phyloP scores from a whole-genome alignment of 1,284 basidiomycete genomes.

The Takashimella tepidaria region DNA sequence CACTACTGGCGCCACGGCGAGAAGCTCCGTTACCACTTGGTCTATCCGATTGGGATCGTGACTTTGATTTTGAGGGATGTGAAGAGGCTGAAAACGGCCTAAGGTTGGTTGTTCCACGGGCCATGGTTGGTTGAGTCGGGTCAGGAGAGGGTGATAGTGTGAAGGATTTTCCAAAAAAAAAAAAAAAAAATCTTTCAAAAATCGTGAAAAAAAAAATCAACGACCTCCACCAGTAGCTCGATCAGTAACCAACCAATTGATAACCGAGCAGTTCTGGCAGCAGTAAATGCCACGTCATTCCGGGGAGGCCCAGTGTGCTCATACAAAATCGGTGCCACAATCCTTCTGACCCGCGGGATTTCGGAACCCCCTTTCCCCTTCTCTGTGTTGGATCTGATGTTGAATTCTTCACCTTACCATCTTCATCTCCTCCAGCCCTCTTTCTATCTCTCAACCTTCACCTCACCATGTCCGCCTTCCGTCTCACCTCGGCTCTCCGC shows the following conservation, averaged over 20 bases:
- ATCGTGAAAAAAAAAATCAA: neutral
- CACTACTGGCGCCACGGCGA: neutral
- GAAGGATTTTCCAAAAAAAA: no score
- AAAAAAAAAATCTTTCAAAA: no score
- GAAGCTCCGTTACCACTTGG: neutral
- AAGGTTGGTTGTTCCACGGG: neutral
- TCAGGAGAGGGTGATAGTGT: neutral
- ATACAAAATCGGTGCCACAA: neutral
- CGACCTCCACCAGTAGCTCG: neutral
- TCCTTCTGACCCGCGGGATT: neutral
- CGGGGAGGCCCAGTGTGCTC: neutral
- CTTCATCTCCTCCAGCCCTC: neutral
- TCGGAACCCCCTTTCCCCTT: conserved; percentile 2
- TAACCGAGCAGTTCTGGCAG: no score
- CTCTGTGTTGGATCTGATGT: no score
- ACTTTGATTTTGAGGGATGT: neutral
- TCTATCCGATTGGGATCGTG: neutral
- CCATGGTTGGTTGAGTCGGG: neutral
- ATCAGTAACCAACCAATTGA: no score
- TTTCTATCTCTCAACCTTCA: conserved; percentile 1
- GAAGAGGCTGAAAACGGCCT: conserved; percentile 25
- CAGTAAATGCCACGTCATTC: neutral
- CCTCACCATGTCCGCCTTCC: conserved; percentile 36
- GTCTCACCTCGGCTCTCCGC: conserved; percentile 43
- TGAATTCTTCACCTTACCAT: neutral